Conservation (phyloP, 441 rosid species). For the Corymbia calophylla region DNA sequence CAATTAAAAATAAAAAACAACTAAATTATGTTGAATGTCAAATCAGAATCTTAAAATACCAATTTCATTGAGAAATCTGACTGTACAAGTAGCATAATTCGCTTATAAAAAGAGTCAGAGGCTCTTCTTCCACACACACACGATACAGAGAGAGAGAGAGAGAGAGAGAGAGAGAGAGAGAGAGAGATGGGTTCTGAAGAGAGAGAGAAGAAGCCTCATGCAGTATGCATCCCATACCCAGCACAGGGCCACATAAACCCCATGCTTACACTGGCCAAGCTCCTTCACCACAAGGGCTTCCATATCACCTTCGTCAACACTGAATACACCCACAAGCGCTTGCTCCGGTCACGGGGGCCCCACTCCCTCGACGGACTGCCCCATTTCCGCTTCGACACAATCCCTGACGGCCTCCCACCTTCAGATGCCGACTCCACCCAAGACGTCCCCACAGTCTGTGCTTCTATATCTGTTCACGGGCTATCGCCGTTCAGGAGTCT, state of each 20-base stretch:
- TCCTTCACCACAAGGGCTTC: slow-evolving; percentile 19
- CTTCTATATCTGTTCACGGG: slow-evolving; percentile 2
- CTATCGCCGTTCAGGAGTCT: slow-evolving; percentile 18
- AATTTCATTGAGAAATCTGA: not conserved
- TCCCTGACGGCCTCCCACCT: slow-evolving; percentile 17
- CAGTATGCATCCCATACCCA: slow-evolving; percentile 18
- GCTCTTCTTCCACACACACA: not conserved
- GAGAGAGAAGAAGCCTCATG: slow-evolving; percentile 1
- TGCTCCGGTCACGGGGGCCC: slow-evolving; percentile 16
- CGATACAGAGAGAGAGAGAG: not conserved
- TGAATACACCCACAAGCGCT: slow-evolving; percentile 14
- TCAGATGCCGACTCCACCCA: slow-evolving; percentile 9
- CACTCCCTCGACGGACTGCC: slow-evolving; percentile 1
- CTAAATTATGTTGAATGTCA: not conserved
- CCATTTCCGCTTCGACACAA: slow-evolving; percentile 14
- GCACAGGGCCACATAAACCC: slow-evolving; percentile 31
- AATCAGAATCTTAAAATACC: not conserved
- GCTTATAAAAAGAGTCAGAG: not conserved
- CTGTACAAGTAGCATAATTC: not conserved
- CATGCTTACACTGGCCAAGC: slow-evolving; percentile 18
- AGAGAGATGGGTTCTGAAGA: not conserved
- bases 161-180: not conserved
- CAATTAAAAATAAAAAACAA: too few species aligned
- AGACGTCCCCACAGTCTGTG: slow-evolving; percentile 6
- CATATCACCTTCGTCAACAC: slow-evolving; percentile 22